Evolutionary conservation across 805 yeast genomes (phyloP).

Genomic region (Schwanniomyces yamadae): DNA sequence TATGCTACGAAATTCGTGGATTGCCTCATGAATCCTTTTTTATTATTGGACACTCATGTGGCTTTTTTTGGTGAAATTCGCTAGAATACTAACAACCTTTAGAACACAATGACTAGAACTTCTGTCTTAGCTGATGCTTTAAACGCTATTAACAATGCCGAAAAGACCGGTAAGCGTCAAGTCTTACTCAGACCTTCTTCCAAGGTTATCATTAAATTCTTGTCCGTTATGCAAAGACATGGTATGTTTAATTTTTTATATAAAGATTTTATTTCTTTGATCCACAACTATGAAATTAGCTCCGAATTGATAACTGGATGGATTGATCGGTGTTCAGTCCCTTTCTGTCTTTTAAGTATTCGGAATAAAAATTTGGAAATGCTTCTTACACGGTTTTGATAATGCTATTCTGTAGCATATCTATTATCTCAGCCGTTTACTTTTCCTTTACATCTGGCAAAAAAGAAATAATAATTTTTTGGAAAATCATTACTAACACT

Average conservation of each 20-base stretch:
- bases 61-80: slow-evolving; percentile 15
- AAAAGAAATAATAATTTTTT: not conserved
- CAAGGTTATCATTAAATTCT: slow-evolving; percentile 95
- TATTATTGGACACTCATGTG: slow-evolving; percentile 39
- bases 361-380: slow-evolving; percentile 73
- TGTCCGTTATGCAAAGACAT: slow-evolving; percentile 96
- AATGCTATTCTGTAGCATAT: slow-evolving; percentile 13
- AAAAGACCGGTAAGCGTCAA: slow-evolving; percentile 99
- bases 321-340: slow-evolving; percentile 82
- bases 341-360: slow-evolving; percentile 97
- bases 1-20: slow-evolving; percentile 6
- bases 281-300: not conserved
- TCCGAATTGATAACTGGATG: slow-evolving; percentile 99
- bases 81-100: slow-evolving; percentile 13
- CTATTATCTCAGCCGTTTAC: slow-evolving; percentile 54
- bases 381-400: slow-evolving; percentile 67
- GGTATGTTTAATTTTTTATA: slow-evolving; percentile 26
- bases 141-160: slow-evolving; percentile 98
- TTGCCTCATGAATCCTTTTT: slow-evolving; percentile 34
- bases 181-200: slow-evolving; percentile 97
- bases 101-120: slow-evolving; percentile 83
- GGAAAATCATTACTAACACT: slow-evolving; percentile 19
- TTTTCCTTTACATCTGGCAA: slow-evolving; percentile 57
- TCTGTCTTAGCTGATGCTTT: slow-evolving; percentile 98
- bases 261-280: not conserved